Conservation (phyloP, 495 filamentous ascomycete genomes). For the Penicillium dipodomyicola region DNA sequence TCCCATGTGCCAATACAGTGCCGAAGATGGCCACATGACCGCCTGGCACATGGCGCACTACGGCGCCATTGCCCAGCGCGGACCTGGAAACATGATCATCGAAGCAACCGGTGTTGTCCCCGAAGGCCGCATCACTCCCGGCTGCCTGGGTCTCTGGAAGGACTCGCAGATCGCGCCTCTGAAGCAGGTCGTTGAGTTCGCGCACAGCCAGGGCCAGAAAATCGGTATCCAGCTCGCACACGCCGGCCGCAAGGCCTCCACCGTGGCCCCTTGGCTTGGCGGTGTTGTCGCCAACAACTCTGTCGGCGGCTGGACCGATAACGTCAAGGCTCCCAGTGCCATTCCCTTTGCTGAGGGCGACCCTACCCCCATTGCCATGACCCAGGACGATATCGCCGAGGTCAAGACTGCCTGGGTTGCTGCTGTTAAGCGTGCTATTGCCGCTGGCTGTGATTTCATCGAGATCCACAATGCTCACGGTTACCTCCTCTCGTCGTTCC, state of each 20-base stretch:
- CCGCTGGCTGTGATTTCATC: constrained; percentile 58
- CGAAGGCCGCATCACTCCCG: constrained; percentile 75
- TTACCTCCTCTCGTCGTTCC: constrained; percentile 64
- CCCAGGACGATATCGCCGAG: constrained; percentile 53
- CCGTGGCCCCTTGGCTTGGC: constrained; percentile 62
- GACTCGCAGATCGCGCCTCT: constrained; percentile 67
- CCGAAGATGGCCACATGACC: constrained; percentile 60
- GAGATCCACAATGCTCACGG: constrained; percentile 63
- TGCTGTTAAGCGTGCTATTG: constrained; percentile 54
- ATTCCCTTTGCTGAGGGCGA: constrained; percentile 53
- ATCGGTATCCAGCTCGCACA: constrained; percentile 75
- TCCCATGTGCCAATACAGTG: constrained; percentile 69
- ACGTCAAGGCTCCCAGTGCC: constrained; percentile 54
- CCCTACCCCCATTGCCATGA: constrained; percentile 54
- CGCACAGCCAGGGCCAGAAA: constrained; percentile 67
- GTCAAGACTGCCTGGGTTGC: constrained; percentile 57
- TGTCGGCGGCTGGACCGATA: constrained; percentile 61
- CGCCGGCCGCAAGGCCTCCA: constrained; percentile 71
- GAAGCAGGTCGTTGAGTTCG: constrained; percentile 63
- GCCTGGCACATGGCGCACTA: constrained; percentile 61
- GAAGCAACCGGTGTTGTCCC: constrained; percentile 71
- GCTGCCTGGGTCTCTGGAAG: constrained; percentile 70
- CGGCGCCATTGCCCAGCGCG: constrained; percentile 60
- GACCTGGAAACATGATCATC: constrained; percentile 65
- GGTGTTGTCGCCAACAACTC: constrained; percentile 52